These are phyloP conservation scores for Kwoniella shandongensis DNA, from an alignment of 768 basidiomycete species.

Conservation along the genomic window DNA sequence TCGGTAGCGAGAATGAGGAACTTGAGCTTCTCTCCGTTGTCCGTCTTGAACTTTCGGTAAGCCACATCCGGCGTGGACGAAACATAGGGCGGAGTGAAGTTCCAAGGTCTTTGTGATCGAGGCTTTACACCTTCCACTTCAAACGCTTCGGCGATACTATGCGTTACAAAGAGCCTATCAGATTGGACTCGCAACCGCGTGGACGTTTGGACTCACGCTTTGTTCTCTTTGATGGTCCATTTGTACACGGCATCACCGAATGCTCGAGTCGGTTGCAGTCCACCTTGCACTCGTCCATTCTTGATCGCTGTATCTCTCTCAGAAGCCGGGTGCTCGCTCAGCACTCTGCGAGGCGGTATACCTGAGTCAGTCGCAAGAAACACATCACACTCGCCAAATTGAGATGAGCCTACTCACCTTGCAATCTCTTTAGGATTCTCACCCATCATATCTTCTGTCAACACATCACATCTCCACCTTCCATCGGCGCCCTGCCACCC, in stretches of 20 bases:
- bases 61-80: conserved; percentile 51
- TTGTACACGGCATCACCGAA: conserved; percentile 53
- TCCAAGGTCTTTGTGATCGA: conserved; percentile 25
- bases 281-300: conserved; percentile 48
- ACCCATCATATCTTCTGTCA: conserved; percentile 95
- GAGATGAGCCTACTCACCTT: conserved; percentile 59
- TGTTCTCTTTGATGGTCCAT: conserved; percentile 43
- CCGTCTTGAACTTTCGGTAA: conserved; percentile 33
- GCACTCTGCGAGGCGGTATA: conserved; percentile 32
- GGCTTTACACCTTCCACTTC: conserved; percentile 21
- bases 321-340: conserved; percentile 45
- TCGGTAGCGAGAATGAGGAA: conserved; percentile 53
- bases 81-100: conserved; percentile 49
- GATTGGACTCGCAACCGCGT: neutral
- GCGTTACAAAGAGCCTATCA: neutral
- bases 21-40: conserved; percentile 41
- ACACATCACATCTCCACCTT: conserved; percentile 86
- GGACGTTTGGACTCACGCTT: conserved; percentile 34
- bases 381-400: too few species aligned
- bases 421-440: conserved; percentile 79
- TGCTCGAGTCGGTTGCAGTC: conserved; percentile 50
- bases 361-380: too few species aligned
- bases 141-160: conserved; percentile 29
- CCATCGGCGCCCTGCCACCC: conserved; percentile 82
- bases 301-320: conserved; percentile 47